A percentile compares a stretch with the other conserved stretches of the same genome.
Conservation (phyloP, 176 grass and related monocot genomes). For the Musa beccarii region DNA sequence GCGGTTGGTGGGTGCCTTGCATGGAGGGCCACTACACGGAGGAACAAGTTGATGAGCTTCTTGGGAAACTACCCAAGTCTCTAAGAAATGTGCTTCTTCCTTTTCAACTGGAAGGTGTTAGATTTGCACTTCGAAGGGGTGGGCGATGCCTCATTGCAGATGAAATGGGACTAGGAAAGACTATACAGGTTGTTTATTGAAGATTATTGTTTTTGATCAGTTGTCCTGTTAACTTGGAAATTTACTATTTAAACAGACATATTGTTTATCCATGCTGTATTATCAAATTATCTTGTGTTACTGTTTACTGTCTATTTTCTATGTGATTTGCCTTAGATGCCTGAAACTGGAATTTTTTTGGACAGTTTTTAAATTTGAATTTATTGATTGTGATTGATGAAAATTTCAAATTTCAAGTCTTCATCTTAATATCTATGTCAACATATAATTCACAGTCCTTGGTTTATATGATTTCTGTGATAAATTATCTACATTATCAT, state of each 20-base stretch:
- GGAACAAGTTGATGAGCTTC: conserved; percentile 60
- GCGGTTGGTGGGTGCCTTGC: conserved; percentile 31
- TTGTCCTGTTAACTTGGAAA: not conserved
- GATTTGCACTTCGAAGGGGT: conserved; percentile 66
- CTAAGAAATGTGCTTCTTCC: conserved; percentile 59
- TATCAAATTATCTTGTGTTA: no score
- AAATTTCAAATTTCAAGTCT: no score
- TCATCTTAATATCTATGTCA: no score
- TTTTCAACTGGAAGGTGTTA: conserved; percentile 83
- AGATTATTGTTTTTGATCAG: conserved; percentile 1
- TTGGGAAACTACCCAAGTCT: conserved; percentile 43
- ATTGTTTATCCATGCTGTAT: no score
- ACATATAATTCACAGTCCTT: no score
- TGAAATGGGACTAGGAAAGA: conserved; percentile 98
- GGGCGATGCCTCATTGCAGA: conserved; percentile 88
- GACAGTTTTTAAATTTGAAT: no score
- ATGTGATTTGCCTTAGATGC: no score
- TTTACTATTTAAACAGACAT: not conserved
- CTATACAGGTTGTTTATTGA: conserved; percentile 53
- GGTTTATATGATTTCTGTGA: no score
- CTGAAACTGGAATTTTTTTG: no score
- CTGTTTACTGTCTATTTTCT: no score
- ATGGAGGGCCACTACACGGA: conserved; percentile 48
- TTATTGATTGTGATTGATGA: no score
- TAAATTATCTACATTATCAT: no score